Percentiles rank a stretch among this genome's conserved stretches.
Evolutionary conservation across 1,139 yeast species (phyloP).

Genomic region (Sugiyamaella castrensis): DNA sequence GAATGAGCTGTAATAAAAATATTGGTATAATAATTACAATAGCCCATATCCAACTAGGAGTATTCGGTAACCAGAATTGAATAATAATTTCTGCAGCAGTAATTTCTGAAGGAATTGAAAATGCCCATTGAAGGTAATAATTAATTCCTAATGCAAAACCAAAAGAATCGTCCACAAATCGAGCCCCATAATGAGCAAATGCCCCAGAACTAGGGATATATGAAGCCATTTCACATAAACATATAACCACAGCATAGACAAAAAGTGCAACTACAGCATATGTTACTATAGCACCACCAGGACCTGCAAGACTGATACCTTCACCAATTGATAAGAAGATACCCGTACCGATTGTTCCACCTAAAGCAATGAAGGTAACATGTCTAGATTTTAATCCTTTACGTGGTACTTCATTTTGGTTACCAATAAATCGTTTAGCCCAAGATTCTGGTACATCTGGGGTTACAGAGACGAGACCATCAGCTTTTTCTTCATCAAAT

Average conservation of each 20-base stretch:
- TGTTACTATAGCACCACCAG: conserved; percentile 74
- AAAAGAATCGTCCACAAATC: conserved; percentile 82
- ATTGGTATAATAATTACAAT: conserved; percentile 53
- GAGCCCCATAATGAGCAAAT: conserved; percentile 53
- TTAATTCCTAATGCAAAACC: conserved; percentile 81
- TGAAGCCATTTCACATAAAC: conserved; percentile 86
- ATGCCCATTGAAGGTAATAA: conserved; percentile 70
- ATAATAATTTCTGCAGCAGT: conserved; percentile 51
- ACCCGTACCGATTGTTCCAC: conserved; percentile 83
- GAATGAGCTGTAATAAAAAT: conserved; percentile 56
- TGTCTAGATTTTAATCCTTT: conserved; percentile 48
- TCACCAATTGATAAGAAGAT: conserved; percentile 73
- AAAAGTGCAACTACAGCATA: conserved; percentile 63
- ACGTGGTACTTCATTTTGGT: too few relatives aligned
- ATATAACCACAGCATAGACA: conserved; percentile 67
- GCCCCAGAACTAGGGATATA: conserved; percentile 80
- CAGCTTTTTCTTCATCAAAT: too few relatives aligned
- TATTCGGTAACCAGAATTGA: conserved; percentile 71
- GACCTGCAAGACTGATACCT: conserved; percentile 76
- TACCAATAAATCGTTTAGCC: too few relatives aligned
- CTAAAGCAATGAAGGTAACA: conserved; percentile 76
- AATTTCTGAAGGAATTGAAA: conserved; percentile 76
- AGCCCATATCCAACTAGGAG: conserved; percentile 54
- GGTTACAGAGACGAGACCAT: too few relatives aligned
- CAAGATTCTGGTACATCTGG: too few relatives aligned